phyloP scores from a whole-genome alignment of 2,329 filamentous ascomycete species.

The Colletotrichum eremochloae region DNA sequence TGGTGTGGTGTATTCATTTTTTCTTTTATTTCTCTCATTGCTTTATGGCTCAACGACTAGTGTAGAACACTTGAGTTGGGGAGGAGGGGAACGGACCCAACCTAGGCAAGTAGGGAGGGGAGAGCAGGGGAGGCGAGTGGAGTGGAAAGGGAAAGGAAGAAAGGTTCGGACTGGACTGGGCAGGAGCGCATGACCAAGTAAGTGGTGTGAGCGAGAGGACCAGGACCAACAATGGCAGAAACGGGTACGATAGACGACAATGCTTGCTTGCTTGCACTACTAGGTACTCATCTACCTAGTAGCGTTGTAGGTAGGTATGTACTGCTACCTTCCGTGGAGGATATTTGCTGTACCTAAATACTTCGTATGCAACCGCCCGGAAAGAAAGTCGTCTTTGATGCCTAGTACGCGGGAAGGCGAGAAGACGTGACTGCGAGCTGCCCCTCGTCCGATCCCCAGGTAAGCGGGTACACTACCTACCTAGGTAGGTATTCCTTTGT shows the following conservation, averaged over 20 bases:
- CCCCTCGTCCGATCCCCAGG: conserved; percentile 3
- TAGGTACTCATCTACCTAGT: no score
- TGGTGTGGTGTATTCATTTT: conserved; percentile 13
- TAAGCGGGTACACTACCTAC: no score
- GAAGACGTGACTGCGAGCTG: background rate
- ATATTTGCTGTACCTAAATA: background rate
- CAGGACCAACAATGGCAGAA: background rate
- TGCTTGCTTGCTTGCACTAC: no score
- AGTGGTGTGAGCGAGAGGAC: conserved; percentile 24
- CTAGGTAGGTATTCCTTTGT: no score
- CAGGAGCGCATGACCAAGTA: conserved; percentile 16
- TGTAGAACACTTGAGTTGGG: conserved; percentile 7
- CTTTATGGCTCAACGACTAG: background rate
- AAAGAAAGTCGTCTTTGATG: background rate
- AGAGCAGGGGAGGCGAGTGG: conserved; percentile 3
- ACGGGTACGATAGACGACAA: no score
- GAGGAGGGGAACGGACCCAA: background rate
- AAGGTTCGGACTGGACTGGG: conserved; percentile 1
- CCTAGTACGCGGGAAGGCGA: background rate
- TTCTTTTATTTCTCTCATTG: background rate
- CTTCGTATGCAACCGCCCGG: background rate
- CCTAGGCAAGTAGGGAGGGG: background rate
- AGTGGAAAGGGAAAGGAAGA: conserved; percentile 1
- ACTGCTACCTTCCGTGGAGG: background rate
- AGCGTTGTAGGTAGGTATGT: no score